Conservation (phyloP, 2,329 filamentous ascomycete species). For the Aureobasidium mangrovei region DNA sequence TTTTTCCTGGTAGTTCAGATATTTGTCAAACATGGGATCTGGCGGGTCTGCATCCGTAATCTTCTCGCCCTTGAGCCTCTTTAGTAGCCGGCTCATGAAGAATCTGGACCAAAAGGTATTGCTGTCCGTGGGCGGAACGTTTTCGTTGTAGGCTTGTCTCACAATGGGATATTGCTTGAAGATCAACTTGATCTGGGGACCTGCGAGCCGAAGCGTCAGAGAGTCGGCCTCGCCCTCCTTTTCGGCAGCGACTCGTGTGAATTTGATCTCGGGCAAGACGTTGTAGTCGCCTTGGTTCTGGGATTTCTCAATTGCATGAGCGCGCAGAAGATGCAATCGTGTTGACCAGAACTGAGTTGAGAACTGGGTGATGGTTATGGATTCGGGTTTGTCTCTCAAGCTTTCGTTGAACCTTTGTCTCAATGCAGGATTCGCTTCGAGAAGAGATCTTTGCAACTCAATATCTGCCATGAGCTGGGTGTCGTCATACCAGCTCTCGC, state of each 20-base stretch:
- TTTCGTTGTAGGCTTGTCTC: constrained; percentile 84
- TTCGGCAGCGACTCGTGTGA: constrained; percentile 23
- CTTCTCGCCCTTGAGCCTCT: constrained; percentile 84
- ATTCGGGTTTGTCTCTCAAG: constrained; percentile 71
- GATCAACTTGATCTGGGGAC: constrained; percentile 87
- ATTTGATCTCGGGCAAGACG: constrained; percentile 78
- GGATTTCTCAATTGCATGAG: constrained; percentile 78
- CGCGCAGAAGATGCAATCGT: constrained; percentile 72
- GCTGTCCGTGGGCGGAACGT: constrained; percentile 61
- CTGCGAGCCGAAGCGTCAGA: constrained; percentile 72
- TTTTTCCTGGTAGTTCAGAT: constrained; percentile 59
- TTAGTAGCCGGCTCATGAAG: constrained; percentile 82
- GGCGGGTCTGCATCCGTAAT: constrained; percentile 67
- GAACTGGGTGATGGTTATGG: constrained; percentile 71
- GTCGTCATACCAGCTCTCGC: constrained; percentile 71
- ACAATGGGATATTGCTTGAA: constrained; percentile 89
- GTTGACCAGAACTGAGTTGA: constrained; percentile 93
- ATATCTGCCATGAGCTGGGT: constrained; percentile 66
- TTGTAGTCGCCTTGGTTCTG: constrained; percentile 90
- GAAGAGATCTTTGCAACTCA: constrained; percentile 75
- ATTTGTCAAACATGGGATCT: constrained; percentile 77
- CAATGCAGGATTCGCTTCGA: constrained; percentile 68
- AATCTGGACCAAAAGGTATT: constrained; percentile 91
- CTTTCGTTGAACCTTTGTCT: constrained; percentile 83
- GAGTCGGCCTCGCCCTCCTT: constrained; percentile 55